phyloP scores from a whole-genome alignment of 2,329 filamentous ascomycete species.

The Zasmidium angulare region DNA sequence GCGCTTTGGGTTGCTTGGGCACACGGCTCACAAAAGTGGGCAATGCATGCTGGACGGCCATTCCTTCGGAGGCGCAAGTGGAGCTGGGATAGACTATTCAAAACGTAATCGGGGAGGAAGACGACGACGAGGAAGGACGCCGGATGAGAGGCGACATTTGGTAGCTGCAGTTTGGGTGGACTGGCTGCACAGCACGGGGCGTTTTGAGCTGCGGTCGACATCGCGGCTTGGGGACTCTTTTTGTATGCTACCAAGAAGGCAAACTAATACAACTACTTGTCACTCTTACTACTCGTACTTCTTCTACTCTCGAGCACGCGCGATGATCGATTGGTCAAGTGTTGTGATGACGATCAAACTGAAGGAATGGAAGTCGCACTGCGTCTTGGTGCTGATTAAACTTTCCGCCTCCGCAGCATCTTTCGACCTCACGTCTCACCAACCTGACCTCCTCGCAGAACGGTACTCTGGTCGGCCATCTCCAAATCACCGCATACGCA shows the following conservation, averaged over 20 bases:
- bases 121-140: not conserved
- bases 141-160: constrained; percentile 4
- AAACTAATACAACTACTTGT: constrained; percentile 4
- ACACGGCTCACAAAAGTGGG: constrained; percentile 12
- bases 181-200: constrained; percentile 5
- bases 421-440: not conserved
- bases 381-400: not conserved
- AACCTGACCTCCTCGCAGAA: not conserved
- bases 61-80: constrained; percentile 5
- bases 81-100: constrained; percentile 5
- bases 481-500: not conserved
- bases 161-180: constrained; percentile 7
- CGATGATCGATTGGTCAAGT: not conserved
- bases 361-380: no score
- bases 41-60: constrained; percentile 16
- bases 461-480: not conserved
- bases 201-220: not conserved
- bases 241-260: constrained; percentile 2
- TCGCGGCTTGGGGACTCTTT: not conserved
- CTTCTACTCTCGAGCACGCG: not conserved
- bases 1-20: not conserved
- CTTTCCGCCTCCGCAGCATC: constrained; percentile 2
- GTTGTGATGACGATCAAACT: not conserved
- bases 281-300: not conserved
- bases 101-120: constrained; percentile 13